A percentile compares a stretch with the other conserved stretches of the same genome.
Evolutionary conservation across 495 filamentous ascomycete genomes (phyloP).

Genomic region (Xylaria intraflava): DNA sequence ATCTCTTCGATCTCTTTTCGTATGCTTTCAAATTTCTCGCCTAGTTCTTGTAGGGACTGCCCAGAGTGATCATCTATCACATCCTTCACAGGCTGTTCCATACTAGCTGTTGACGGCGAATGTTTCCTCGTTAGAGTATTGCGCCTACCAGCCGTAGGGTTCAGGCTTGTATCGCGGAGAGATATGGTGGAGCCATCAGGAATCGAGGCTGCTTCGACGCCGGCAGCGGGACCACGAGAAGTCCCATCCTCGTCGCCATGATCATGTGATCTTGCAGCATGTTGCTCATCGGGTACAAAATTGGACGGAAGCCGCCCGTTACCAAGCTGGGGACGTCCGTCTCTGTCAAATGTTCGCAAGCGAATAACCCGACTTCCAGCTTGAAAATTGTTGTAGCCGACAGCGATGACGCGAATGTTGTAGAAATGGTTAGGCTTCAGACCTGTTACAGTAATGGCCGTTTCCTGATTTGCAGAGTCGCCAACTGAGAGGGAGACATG

Average conservation of each 20-base stretch:
- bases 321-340: conserved; percentile 51
- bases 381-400: conserved; percentile 85
- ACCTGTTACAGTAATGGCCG: conserved; percentile 79
- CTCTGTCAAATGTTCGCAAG: conserved; percentile 56
- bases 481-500: conserved; percentile 53
- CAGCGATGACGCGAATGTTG: conserved; percentile 82
- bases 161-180: conserved; percentile 54
- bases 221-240: conserved; percentile 35
- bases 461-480: conserved; percentile 76
- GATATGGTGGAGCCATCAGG: conserved; percentile 46
- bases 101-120: conserved; percentile 62
- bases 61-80: conserved; percentile 36
- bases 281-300: conserved; percentile 42
- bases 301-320: conserved; percentile 47
- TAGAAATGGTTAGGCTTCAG: conserved; percentile 83
- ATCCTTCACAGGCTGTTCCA: conserved; percentile 49
- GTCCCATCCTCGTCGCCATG: conserved; percentile 33
- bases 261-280: conserved; percentile 33
- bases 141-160: conserved; percentile 53
- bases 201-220: conserved; percentile 51
- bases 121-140: conserved; percentile 64
- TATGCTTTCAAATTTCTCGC: conserved; percentile 62
- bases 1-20: conserved; percentile 63
- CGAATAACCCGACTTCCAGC: conserved; percentile 80
- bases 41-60: conserved; percentile 49